Evolutionary conservation across 495 filamentous ascomycete species (phyloP).

Genomic region (Antarctomyces pellizariae): DNA sequence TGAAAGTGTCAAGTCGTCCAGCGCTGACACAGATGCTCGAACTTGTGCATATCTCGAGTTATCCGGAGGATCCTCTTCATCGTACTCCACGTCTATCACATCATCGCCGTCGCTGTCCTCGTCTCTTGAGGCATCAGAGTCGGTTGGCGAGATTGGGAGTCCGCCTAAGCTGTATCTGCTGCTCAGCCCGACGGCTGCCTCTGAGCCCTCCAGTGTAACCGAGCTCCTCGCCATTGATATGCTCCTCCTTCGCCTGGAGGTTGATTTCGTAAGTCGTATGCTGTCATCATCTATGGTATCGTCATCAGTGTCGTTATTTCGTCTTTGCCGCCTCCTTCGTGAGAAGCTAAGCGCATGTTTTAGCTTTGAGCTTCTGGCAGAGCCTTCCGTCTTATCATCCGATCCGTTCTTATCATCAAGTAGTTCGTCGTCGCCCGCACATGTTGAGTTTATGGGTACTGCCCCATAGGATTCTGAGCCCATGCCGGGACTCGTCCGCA

Average conservation of each 20-base stretch:
- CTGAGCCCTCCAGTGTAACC: neutral
- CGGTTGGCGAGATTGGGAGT: constrained; percentile 5
- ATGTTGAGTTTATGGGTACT: constrained; percentile 16
- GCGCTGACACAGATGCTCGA: constrained; percentile 50
- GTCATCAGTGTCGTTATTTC: neutral
- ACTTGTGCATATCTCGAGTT: constrained; percentile 52
- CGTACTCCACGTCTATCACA: constrained; percentile 11
- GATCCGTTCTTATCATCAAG: constrained; percentile 4
- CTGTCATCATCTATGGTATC: neutral
- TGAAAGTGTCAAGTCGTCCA: constrained; percentile 46
- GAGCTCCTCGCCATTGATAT: neutral
- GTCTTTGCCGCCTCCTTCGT: neutral
- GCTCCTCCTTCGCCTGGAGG: neutral
- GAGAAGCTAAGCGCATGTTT: constrained; percentile 7
- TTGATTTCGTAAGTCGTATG: neutral
- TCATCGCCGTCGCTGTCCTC: constrained; percentile 5
- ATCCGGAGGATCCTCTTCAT: constrained; percentile 28
- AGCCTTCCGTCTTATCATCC: constrained; percentile 5
- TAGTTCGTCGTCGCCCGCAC: constrained; percentile 11
- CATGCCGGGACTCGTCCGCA: constrained; percentile 34
- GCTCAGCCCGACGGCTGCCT: constrained; percentile 7
- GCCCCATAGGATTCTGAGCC: constrained; percentile 33
- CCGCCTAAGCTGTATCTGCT: constrained; percentile 6
- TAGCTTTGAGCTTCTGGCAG: constrained; percentile 5
- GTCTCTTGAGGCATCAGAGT: constrained; percentile 1